Evolutionary conservation across 192 early-diverging fungal species (phyloP).

Genomic region (Coemansia sp.): DNA sequence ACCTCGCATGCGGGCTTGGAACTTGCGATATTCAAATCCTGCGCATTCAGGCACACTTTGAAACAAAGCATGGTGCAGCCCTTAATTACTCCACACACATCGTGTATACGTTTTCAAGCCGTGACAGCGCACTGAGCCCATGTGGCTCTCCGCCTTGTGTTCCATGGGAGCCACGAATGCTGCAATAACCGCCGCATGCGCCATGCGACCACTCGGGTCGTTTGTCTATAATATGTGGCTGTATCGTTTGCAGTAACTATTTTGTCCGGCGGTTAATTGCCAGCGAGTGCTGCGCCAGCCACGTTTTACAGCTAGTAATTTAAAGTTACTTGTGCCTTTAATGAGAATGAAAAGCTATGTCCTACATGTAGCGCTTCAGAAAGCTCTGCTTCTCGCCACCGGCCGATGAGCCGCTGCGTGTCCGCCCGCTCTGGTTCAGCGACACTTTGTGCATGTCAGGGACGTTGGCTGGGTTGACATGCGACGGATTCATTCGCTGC

Average conservation of each 20-base stretch:
- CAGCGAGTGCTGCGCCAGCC: background rate
- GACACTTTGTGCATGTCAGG: conserved; percentile 50
- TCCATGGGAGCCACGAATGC: background rate
- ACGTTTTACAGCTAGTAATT: background rate
- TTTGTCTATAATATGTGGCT: background rate
- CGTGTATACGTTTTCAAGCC: background rate
- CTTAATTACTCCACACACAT: background rate
- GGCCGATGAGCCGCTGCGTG: conserved; percentile 27
- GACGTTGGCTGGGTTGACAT: conserved; percentile 23
- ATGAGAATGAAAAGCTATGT: background rate
- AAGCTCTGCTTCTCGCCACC: conserved; percentile 25
- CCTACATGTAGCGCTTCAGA: conserved; percentile 32
- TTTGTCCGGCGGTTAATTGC: background rate
- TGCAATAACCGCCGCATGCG: background rate
- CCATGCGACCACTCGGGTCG: background rate
- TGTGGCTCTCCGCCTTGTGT: conserved; percentile 1
- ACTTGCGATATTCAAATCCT: background rate
- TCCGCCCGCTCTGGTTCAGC: conserved; percentile 24
- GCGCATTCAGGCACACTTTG: background rate
- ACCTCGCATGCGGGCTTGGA: background rate
- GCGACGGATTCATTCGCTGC: conserved; percentile 15
- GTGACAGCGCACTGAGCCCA: background rate
- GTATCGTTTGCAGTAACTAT: background rate
- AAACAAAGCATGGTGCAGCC: background rate
- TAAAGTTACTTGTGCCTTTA: background rate